Percentiles rank a stretch among this genome's conserved stretches.
phyloP scores from a whole-genome alignment of 2,329 filamentous ascomycete genomes.

The Nothopassalora personata region DNA sequence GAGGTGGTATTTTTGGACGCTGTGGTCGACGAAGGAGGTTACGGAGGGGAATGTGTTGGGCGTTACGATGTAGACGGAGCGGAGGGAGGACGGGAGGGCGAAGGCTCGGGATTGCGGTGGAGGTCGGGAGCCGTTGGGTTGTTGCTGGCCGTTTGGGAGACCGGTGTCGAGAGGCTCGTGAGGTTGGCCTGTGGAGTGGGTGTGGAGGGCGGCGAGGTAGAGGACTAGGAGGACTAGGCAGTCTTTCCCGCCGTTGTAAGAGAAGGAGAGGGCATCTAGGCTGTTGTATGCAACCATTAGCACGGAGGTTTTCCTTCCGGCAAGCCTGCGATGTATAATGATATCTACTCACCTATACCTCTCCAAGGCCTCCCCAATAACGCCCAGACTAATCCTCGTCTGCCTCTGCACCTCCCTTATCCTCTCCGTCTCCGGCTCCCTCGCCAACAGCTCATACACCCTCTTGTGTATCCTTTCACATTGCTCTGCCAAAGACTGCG shows the following conservation, averaged over 20 bases:
- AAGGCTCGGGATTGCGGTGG: constrained; percentile 1
- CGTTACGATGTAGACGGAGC: constrained; percentile 85
- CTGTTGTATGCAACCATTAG: constrained; percentile 41
- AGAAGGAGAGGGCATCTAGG: constrained; percentile 73
- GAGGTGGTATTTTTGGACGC: constrained; percentile 66
- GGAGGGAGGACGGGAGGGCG: constrained; percentile 50
- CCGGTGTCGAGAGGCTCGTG: constrained; percentile 19
- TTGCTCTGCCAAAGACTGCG: constrained; percentile 34
- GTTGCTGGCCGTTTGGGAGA: constrained; percentile 7
- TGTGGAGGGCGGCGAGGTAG: constrained; percentile 63
- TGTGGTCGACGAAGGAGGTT: constrained; percentile 70
- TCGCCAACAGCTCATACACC: constrained; percentile 61
- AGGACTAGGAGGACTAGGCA: constrained; percentile 87
- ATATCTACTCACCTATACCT: constrained; percentile 61
- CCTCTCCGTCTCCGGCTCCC: constrained; percentile 51
- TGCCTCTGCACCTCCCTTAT: constrained; percentile 66
- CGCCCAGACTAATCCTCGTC: constrained; percentile 63
- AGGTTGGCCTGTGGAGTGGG: constrained; percentile 26
- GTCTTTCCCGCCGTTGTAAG: constrained; percentile 97
- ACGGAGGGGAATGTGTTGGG: constrained; percentile 79
- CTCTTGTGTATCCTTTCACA: constrained; percentile 52
- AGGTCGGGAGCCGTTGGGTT: constrained; percentile 18
- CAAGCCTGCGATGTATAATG: not conserved
- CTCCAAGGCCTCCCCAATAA: constrained; percentile 69
- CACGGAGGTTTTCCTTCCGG: not conserved